Evolutionary conservation across 345 rosid species (phyloP).

Genomic region (Syzygium aqueum): DNA sequence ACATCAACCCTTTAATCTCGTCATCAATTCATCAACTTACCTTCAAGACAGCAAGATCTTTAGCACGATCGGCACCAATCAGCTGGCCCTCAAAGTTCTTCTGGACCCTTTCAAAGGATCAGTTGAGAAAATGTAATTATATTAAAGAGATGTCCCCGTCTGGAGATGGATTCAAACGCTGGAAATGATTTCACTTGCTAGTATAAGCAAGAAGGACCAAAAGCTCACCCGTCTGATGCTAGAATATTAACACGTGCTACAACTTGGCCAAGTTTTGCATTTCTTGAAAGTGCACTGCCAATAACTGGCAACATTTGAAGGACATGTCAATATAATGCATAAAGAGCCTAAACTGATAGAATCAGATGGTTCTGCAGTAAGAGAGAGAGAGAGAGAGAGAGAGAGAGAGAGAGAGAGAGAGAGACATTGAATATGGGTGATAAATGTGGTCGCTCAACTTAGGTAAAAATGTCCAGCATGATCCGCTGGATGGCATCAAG

Average conservation of each 20-base stretch:
- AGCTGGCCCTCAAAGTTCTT: constrained; percentile 89
- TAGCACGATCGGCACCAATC: constrained; percentile 83
- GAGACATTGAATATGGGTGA: background rate
- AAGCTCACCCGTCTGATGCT: constrained; percentile 84
- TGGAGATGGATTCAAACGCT: background rate
- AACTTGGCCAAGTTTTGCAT: constrained; percentile 66
- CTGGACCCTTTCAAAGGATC: constrained; percentile 47
- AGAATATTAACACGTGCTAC: constrained; percentile 92
- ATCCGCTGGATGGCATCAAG: background rate
- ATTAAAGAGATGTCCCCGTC: background rate
- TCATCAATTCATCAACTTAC: constrained; percentile 7
- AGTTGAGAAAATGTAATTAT: background rate
- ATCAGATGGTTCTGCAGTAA: background rate
- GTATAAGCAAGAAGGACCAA: background rate
- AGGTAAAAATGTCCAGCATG: background rate
- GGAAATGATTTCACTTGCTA: background rate
- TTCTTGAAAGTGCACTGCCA: constrained; percentile 86
- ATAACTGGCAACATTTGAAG: constrained; percentile 37
- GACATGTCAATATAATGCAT: background rate
- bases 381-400: background rate
- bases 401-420: background rate
- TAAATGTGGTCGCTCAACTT: background rate
- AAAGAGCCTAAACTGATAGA: background rate
- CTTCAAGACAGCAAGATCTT: constrained; percentile 96
- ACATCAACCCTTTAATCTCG: background rate